These are phyloP conservation scores for Calonectria honghensis DNA, from an alignment of 2,329 filamentous ascomycete genomes.

Conservation along the genomic window DNA sequence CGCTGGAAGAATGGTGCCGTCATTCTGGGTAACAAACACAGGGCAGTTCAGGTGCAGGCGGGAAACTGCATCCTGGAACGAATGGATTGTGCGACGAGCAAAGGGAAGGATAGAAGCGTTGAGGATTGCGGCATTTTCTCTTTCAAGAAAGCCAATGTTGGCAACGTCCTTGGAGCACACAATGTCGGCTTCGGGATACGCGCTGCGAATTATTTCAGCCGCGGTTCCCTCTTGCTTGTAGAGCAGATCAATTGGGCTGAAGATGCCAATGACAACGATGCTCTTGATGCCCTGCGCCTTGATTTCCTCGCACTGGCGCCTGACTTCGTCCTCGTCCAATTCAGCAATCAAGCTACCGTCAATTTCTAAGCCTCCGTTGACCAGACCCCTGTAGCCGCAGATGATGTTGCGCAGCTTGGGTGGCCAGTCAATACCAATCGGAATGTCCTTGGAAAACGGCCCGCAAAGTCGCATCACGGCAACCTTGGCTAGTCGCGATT, in stretches of 20 bases:
- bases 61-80: constrained; percentile 71
- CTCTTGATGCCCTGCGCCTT: constrained; percentile 18
- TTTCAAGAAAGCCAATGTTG: constrained; percentile 72
- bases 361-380: constrained; percentile 70
- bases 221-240: constrained; percentile 21
- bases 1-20: constrained; percentile 74
- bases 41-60: constrained; percentile 69
- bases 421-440: constrained; percentile 71
- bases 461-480: constrained; percentile 72
- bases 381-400: constrained; percentile 63
- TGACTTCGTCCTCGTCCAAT: constrained; percentile 17
- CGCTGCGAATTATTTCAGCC: neutral
- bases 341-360: constrained; percentile 66
- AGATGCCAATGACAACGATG: constrained; percentile 30
- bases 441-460: constrained; percentile 68
- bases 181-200: constrained; percentile 18
- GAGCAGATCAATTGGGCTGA: constrained; percentile 15
- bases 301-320: constrained; percentile 13
- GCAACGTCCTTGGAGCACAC: constrained; percentile 26
- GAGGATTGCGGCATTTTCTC: constrained; percentile 78
- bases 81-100: constrained; percentile 72
- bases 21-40: constrained; percentile 77
- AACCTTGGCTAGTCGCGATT: constrained; percentile 65
- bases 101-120: constrained; percentile 76
- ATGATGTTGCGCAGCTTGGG: constrained; percentile 66